Evolutionary conservation across 345 rosid species (phyloP).

Genomic region (Eucalyptus sideroxylon): DNA sequence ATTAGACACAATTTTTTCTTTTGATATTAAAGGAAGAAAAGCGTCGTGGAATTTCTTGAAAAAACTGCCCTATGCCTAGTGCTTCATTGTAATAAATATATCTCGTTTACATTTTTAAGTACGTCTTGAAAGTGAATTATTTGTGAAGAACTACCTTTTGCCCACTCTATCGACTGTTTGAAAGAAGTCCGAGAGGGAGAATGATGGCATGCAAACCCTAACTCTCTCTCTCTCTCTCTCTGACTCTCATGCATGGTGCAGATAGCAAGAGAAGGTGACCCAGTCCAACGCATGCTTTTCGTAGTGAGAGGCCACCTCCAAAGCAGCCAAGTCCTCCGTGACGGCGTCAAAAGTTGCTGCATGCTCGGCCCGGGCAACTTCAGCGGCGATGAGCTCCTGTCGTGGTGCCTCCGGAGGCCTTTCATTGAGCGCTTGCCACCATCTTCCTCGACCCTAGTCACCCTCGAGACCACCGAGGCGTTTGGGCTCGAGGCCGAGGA

Average conservation of each 20-base stretch:
- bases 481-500: slow-evolving; percentile 89
- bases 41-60: background rate
- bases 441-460: slow-evolving; percentile 70
- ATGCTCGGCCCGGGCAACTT: slow-evolving; percentile 98
- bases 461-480: slow-evolving; percentile 91
- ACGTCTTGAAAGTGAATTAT: background rate
- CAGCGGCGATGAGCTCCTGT: slow-evolving; percentile 90
- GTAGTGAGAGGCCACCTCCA: slow-evolving; percentile 98
- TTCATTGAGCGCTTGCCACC: slow-evolving; percentile 85
- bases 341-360: slow-evolving; percentile 83
- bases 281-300: slow-evolving; percentile 86
- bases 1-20: background rate
- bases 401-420: slow-evolving; percentile 90
- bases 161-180: background rate
- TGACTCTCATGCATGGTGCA: background rate
- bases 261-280: slow-evolving; percentile 94
- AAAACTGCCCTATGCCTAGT: background rate
- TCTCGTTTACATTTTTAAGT: background rate
- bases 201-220: background rate
- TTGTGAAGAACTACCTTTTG: background rate
- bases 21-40: background rate
- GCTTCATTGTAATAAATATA: background rate
- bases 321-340: slow-evolving; percentile 83
- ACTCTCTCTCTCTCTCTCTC: background rate
- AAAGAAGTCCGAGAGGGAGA: background rate